Evolutionary conservation across 2,329 filamentous ascomycete species (phyloP).

Genomic region (Clarireedia homoeocarpa): DNA sequence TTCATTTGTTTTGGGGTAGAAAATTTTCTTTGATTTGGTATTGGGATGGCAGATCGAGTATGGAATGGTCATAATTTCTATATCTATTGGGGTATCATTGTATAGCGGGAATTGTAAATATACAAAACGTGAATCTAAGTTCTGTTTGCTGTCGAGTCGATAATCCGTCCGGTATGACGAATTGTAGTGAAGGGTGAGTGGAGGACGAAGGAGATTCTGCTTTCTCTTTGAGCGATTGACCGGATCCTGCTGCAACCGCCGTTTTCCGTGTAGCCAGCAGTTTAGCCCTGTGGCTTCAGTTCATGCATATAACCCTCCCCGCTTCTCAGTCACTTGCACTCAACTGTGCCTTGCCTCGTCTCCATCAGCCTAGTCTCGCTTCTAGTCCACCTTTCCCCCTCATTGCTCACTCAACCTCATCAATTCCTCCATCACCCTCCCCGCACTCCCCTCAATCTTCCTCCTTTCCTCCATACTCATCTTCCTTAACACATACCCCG

Average conservation of each 20-base stretch:
- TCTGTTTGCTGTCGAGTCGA: too few species aligned
- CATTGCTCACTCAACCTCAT: conserved; percentile 14
- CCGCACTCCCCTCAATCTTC: conserved; percentile 23
- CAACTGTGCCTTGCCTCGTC: neutral
- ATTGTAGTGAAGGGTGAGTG: too few species aligned
- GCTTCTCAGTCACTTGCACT: too few species aligned
- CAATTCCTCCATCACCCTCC: conserved; percentile 23
- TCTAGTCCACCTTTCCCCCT: neutral
- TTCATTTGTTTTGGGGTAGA: neutral
- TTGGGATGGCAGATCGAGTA: neutral
- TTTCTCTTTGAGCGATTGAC: too few species aligned
- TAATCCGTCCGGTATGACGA: too few species aligned
- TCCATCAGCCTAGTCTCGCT: neutral
- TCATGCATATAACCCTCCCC: too few species aligned
- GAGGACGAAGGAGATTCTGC: too few species aligned
- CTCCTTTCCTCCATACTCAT: conserved; percentile 24
- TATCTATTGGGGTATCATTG: neutral
- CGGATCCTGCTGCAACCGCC: too few species aligned
- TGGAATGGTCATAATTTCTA: neutral
- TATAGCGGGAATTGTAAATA: neutral
- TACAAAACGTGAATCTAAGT: neutral
- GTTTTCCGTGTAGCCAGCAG: too few species aligned
- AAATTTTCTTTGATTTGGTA: neutral
- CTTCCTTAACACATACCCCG: conserved; percentile 63
- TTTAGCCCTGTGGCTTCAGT: too few species aligned